Evolutionary conservation across 208 protist species (phyloP).

Genomic region (Acanthamoeba triangularis): DNA sequence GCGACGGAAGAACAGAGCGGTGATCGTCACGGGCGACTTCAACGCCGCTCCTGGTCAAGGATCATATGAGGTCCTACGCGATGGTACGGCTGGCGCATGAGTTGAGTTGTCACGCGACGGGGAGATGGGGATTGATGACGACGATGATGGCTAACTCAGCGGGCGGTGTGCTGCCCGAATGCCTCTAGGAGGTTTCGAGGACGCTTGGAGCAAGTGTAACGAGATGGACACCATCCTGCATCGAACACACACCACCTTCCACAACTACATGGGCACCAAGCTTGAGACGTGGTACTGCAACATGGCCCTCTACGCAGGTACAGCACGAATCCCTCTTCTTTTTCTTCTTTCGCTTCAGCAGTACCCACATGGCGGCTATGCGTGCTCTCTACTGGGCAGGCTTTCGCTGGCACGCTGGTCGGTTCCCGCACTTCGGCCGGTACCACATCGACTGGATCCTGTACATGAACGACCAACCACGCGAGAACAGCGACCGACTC

Average conservation of each 20-base stretch:
- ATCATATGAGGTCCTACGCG: not conserved
- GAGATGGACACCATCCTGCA: not conserved
- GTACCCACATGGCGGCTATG: not conserved
- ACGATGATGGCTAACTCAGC: not conserved
- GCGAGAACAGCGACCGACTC: not conserved
- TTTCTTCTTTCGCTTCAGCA: not conserved
- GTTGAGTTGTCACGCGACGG: too few species aligned
- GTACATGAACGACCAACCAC: constrained; percentile 1
- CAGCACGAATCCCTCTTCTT: too few species aligned
- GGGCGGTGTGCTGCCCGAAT: not conserved
- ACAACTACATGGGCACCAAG: not conserved
- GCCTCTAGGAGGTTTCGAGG: not conserved
- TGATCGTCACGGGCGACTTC: constrained; percentile 51
- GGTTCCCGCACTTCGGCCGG: constrained; percentile 16
- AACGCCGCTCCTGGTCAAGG: constrained; percentile 13
- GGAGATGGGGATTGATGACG: too few species aligned
- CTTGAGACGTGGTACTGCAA: constrained; percentile 15
- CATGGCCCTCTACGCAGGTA: constrained; percentile 21
- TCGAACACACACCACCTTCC: not conserved
- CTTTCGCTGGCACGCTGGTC: not conserved
- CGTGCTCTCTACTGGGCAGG: not conserved
- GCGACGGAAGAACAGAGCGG: not conserved
- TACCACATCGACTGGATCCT: constrained; percentile 57
- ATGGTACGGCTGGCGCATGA: not conserved
- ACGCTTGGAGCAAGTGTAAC: not conserved